Evolutionary conservation across 805 yeast genomes (phyloP).

Genomic region (Cyberlindnera mrakii): DNA sequence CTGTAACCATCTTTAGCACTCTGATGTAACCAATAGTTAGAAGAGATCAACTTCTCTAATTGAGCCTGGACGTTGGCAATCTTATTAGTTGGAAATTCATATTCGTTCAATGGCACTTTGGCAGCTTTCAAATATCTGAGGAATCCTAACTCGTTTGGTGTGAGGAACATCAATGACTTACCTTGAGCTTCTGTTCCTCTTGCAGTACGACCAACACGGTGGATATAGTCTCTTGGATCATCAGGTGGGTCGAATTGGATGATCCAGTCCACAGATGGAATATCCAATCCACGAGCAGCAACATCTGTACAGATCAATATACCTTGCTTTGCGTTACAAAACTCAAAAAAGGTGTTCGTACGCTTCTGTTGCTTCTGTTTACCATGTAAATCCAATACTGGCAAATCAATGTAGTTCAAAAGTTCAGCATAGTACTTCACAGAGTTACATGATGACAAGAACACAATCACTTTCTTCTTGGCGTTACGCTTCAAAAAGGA

Average conservation of each 20-base stretch:
- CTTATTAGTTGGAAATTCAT: conserved; percentile 89
- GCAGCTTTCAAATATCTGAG: conserved; percentile 92
- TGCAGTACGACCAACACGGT: conserved; percentile 98
- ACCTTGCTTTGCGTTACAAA: conserved; percentile 95
- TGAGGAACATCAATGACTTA: conserved; percentile 88
- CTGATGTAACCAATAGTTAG: conserved; percentile 91
- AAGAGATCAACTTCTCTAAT: conserved; percentile 81
- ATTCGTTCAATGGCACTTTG: conserved; percentile 95
- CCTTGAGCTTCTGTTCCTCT: conserved; percentile 90
- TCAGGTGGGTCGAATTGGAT: conserved; percentile 99
- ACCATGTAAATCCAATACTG: conserved; percentile 94
- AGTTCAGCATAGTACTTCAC: conserved; percentile 95
- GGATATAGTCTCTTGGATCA: conserved; percentile 98
- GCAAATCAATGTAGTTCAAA: conserved; percentile 91
- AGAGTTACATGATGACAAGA: conserved; percentile 92
- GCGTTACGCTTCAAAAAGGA: conserved; percentile 90
- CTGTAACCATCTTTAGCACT: conserved; percentile 97
- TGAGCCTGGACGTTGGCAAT: conserved; percentile 96
- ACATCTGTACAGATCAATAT: conserved; percentile 94
- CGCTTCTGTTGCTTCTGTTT: conserved; percentile 98
- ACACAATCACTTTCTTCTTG: conserved; percentile 90
- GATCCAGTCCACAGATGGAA: conserved; percentile 98
- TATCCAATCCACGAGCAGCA: conserved; percentile 98
- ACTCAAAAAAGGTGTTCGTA: conserved; percentile 96
- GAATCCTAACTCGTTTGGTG: conserved; percentile 92